Percentiles rank a stretch among this genome's conserved stretches.
Evolutionary conservation across 257 asterid species (phyloP).

Genomic region (Cinchona pubescens): DNA sequence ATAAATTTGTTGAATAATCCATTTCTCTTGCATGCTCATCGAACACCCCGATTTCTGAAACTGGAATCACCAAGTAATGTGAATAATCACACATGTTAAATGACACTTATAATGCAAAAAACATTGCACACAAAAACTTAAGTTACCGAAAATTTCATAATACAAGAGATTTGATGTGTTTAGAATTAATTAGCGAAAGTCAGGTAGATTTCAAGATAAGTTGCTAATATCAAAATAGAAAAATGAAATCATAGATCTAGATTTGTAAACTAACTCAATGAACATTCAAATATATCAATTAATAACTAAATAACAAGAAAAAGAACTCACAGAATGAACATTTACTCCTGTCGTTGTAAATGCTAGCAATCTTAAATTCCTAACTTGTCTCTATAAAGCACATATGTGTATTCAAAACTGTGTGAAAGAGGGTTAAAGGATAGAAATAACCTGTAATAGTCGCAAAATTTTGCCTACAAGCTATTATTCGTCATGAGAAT

Average conservation of each 20-base stretch:
- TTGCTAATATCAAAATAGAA: background rate
- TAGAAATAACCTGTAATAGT: too few relatives aligned
- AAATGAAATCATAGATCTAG: background rate
- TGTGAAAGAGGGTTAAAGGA: too few relatives aligned
- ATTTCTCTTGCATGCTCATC: slow-evolving; percentile 82
- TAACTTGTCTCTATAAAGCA: too few relatives aligned
- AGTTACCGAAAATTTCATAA: background rate
- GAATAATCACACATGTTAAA: background rate
- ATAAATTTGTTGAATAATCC: slow-evolving; percentile 73
- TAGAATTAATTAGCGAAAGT: background rate
- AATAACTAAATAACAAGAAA: background rate
- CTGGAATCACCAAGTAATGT: slow-evolving; percentile 27
- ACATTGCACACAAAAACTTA: background rate
- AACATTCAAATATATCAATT: slow-evolving; percentile 1
- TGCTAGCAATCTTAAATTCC: too few relatives aligned
- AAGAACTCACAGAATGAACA: slow-evolving; percentile 69
- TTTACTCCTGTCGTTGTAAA: slow-evolving; percentile 78
- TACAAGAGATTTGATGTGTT: background rate
- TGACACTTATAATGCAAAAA: background rate
- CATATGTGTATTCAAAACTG: too few relatives aligned
- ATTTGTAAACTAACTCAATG: slow-evolving; percentile 38
- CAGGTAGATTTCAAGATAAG: background rate
- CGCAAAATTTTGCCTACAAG: too few relatives aligned
- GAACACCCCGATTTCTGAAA: slow-evolving; percentile 72
- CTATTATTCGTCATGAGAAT: too few relatives aligned